Evolutionary conservation across 345 rosid species (phyloP).

Genomic region (Salix purpurea): DNA sequence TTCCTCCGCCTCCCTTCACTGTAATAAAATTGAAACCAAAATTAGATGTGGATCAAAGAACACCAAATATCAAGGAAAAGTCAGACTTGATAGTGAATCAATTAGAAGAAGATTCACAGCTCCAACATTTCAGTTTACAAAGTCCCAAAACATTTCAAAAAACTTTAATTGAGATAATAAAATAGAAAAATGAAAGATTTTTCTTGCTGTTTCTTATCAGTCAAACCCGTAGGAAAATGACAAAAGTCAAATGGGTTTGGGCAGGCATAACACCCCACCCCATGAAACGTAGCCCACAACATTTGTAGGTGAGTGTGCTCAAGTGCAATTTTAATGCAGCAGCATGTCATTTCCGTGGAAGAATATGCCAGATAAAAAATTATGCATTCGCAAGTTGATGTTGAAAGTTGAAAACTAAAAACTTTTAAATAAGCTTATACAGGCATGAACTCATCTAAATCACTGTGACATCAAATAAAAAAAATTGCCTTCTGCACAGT

Average conservation of each 20-base stretch:
- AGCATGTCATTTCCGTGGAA: background rate
- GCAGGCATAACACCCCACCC: background rate
- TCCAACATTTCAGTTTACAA: background rate
- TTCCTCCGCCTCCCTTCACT: constrained; percentile 93
- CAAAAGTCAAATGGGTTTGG: background rate
- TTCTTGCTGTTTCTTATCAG: background rate
- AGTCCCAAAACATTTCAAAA: constrained; percentile 1
- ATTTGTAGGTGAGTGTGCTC: background rate
- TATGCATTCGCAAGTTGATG: background rate
- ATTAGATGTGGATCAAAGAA: constrained; percentile 10
- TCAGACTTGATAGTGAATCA: background rate
- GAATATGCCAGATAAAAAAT: background rate
- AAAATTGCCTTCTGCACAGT: background rate
- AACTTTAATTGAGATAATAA: background rate
- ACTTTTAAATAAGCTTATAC: background rate
- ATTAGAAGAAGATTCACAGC: background rate
- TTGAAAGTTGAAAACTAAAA: background rate
- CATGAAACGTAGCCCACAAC: background rate
- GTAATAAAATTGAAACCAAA: constrained; percentile 24
- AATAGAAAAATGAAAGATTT: background rate
- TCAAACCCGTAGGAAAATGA: background rate
- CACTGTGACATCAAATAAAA: background rate
- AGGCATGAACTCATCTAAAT: background rate
- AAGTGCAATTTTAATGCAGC: background rate
- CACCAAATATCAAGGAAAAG: background rate